Evolutionary conservation across 179 eudicot genomes (phyloP).

Genomic region (Heliamphora pulchella): DNA sequence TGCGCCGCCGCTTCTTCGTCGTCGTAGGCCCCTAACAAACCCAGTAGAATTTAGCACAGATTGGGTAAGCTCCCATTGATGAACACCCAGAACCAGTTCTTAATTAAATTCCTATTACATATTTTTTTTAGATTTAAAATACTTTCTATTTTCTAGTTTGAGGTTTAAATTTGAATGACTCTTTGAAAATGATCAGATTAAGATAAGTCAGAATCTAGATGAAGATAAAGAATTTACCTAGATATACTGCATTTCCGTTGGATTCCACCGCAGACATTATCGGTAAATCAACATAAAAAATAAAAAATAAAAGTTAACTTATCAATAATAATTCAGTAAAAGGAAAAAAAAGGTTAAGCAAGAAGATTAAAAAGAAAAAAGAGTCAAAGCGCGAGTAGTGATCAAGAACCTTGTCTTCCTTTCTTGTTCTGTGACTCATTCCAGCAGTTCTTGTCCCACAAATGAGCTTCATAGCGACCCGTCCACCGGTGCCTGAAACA

Average conservation of each 20-base stretch:
- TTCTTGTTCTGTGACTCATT: conserved; percentile 65
- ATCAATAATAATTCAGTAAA: neutral
- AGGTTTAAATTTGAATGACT: no score
- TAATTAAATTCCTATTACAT: neutral
- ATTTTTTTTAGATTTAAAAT: neutral
- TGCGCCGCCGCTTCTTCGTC: conserved; percentile 61
- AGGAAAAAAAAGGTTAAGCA: neutral
- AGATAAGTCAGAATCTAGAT: neutral
- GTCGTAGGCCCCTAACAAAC: conserved; percentile 46
- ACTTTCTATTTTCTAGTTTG: no score
- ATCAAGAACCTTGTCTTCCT: conserved; percentile 60
- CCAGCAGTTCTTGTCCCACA: conserved; percentile 78
- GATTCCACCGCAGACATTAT: conserved; percentile 16
- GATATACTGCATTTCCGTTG: conserved; percentile 46
- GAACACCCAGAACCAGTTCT: neutral
- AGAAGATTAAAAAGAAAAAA: neutral
- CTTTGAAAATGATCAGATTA: neutral
- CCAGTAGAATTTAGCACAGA: neutral
- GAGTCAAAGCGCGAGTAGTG: neutral
- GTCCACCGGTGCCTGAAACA: conserved; percentile 68
- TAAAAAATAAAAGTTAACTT: neutral
- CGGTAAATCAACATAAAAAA: neutral
- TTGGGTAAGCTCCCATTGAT: conserved; percentile 17
- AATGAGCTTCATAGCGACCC: conserved; percentile 74
- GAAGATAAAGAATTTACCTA: conserved; percentile 36